Base-by-base conservation (phyloP, 495 filamentous ascomycete genomes). In the Xylaria sp. region DNA sequence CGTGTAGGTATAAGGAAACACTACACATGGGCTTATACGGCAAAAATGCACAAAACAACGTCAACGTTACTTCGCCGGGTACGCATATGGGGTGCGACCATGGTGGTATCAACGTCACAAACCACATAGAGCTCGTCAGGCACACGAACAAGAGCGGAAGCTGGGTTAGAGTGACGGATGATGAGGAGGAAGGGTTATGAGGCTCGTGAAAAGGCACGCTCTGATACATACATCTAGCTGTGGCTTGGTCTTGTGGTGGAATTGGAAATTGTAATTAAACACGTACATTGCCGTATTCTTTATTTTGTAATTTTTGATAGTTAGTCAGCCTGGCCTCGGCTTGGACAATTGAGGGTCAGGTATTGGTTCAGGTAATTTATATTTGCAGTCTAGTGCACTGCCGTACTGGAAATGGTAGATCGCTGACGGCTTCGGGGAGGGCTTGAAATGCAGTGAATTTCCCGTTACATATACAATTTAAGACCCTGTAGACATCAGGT, bases 161-260 rank as follows among this genome's bases (percentile, higher is more conserved):
- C 31, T 74, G 72, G 72, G 65, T 74, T 5, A 57, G 59, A 29
- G 69, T 74, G 29, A 61, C 33, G 8, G 72, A 74, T n/a, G 72
- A 74, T 15, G 72, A 69, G 1, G 69, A 71, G 24, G 58, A 70
- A 46, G 67, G 29, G 35, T 24, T 46, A 44, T 63, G 68, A 17
- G 21, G 37, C 29, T 58, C 31, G 31, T 58, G 15, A 35, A 7
- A 29, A n/a, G 5, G 14, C 17, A 59, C 33, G 31, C 19, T 33
- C 33, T 12, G 19, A 37, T n/a, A n/a, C 4, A 58, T 14, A 14
- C 24, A 26, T 29, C 21, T 5, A 26, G 24, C 21, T 26, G 50
- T 11, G 1, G n/a, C 46, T 50, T 50, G n/a, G 21, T 50, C 9
- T 52, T 26, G 14, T 52, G 11, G 21, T 17, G 26, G 26, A 31